Base-by-base conservation (phyloP, 805 yeast genomes). In the Cyberlindnera xishuangbannaensis region DNA sequence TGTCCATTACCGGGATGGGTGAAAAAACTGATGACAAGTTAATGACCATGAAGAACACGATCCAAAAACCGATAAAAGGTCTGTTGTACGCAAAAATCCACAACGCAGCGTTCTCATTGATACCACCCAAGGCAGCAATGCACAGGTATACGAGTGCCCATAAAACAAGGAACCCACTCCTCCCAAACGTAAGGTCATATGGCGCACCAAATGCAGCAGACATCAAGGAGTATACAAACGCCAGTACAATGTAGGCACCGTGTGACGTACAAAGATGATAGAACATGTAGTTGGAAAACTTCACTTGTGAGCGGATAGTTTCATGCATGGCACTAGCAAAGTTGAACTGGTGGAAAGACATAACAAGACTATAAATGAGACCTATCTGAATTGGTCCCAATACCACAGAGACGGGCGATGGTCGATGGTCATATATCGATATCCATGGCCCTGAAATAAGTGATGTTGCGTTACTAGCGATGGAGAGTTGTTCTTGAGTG, bases 1-100 rank as follows among this genome's bases (percentile, higher is more conserved):
- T 19, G 30, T 39, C 45, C 30, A 41, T 33, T 3, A 51, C 28
- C 3, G 46, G 77, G 29, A 79, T 51, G 4, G 85, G 78, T 4
- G 73, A 50, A 47, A 78, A 77, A 1, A 82, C 72, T 6, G 83
- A 76, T 8, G 83, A 55, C 29, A 78, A 66, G 52, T 80, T 80
- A 15, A 59, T 30, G 34, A 77, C 66, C 40, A 80, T 81, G 69
- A 81, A 78, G 47, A 73, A 70, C 33, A 79, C 61, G 41, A 80
- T 51, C 83, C 84, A 78, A 51, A 78, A 74, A 1, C 87, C 87
- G 37, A 78, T 48, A 27, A 67, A 33, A n/a, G 86, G 84, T 2
- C 83, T 83, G 37, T 64, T 63, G 7, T 62, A 28, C 10, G 76
- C 58, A 32, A 78, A 59, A 10, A 67, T 50, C 11, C 75, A 25